Conservation (phyloP, 805 yeast species). For the Kluyveromyces nonfermentans region DNA sequence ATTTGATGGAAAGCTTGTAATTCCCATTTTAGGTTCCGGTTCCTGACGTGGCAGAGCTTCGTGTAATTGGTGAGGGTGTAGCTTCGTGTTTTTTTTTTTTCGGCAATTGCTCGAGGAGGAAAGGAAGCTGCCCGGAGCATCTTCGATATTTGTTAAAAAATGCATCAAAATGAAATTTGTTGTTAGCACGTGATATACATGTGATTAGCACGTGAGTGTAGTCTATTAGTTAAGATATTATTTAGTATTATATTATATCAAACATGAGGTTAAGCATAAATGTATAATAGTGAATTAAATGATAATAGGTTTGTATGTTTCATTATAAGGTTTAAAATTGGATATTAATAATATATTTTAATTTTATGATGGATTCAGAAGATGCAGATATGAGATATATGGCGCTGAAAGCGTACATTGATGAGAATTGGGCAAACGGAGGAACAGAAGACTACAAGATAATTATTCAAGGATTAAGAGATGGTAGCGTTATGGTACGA, state of each 20-base stretch:
- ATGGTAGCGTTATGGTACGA: slow-evolving; percentile 1
- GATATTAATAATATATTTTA: too few relatives aligned
- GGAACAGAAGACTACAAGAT: not conserved
- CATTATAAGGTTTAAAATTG: too few relatives aligned
- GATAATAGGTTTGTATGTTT: too few relatives aligned
- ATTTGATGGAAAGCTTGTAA: not conserved
- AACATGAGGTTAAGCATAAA: too few relatives aligned
- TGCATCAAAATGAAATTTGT: not conserved
- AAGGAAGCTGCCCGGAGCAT: not conserved
- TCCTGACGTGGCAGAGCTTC: not conserved
- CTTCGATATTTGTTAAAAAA: not conserved
- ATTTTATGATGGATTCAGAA: not conserved
- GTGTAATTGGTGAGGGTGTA: not conserved
- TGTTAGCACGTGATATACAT: not conserved
- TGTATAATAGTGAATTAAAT: too few relatives aligned
- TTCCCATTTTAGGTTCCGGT: not conserved
- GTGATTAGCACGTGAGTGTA: too few relatives aligned
- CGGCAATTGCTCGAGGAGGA: not conserved
- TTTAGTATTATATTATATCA: too few relatives aligned
- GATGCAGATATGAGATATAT: slow-evolving; percentile 3
- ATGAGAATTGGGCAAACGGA: not conserved
- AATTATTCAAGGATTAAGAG: not conserved
- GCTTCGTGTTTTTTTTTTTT: not conserved
- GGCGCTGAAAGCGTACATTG: slow-evolving; percentile 1
- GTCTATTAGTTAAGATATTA: too few relatives aligned